Conservation (phyloP, 768 basidiomycete species). For the Saitozyma sp. region DNA sequence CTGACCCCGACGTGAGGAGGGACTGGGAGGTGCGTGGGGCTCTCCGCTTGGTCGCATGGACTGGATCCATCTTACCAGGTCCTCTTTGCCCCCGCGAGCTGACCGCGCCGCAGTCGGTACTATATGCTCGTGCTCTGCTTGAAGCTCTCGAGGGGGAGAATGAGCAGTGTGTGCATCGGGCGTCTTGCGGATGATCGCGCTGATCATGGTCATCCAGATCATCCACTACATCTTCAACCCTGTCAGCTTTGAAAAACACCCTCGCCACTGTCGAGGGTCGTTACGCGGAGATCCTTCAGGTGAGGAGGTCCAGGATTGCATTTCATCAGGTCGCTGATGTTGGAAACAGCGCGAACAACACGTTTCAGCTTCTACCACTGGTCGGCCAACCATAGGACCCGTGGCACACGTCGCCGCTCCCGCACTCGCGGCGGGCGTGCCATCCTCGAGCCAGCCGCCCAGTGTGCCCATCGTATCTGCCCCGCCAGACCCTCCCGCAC, state of each 20-base stretch:
- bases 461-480: no score
- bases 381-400: no score
- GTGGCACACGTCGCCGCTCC: no score
- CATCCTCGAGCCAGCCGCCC: no score
- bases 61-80: neutral
- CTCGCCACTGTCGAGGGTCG: slow-evolving; percentile 1
- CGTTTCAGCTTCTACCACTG: no score
- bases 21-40: slow-evolving; percentile 37
- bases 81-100: neutral
- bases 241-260: neutral
- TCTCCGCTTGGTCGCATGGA: neutral
- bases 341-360: no score
- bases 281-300: neutral
- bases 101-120: slow-evolving; percentile 20
- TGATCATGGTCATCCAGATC: neutral
- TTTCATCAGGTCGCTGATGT: no score
- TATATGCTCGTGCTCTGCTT: slow-evolving; percentile 30
- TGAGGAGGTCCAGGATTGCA: no score
- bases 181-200: neutral
- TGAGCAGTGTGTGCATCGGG: slow-evolving; percentile 11
- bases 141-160: slow-evolving; percentile 22
- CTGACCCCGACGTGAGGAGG: slow-evolving; percentile 10
- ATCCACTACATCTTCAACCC: slow-evolving; percentile 1
- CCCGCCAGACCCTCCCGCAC: neutral
- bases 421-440: no score